Percentiles rank a stretch among this genome's conserved stretches.
Conservation (phyloP, 163 green algal species). For the Botryococcus braunii region DNA sequence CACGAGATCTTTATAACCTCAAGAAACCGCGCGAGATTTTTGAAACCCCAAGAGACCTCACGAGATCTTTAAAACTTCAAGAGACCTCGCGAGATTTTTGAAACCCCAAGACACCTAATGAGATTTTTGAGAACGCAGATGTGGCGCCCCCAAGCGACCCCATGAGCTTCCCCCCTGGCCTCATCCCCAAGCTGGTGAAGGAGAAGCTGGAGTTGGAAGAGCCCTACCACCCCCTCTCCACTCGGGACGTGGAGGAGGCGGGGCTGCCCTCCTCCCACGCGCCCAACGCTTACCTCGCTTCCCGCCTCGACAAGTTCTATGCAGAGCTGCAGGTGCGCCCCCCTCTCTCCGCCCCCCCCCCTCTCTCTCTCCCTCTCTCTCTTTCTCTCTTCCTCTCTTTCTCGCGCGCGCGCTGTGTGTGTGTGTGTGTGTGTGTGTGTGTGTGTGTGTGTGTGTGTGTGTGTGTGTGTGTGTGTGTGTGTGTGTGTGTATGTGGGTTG, state of each 20-base stretch:
- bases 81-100: too few relatives aligned
- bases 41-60: too few relatives aligned
- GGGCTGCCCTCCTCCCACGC: constrained; percentile 38
- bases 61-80: too few relatives aligned
- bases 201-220: constrained; percentile 41
- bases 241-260: constrained; percentile 46
- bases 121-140: constrained; percentile 12
- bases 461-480: not conserved
- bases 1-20: too few relatives aligned
- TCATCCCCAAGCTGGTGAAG: constrained; percentile 31
- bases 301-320: constrained; percentile 66
- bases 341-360: not conserved
- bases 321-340: constrained; percentile 34
- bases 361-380: not conserved
- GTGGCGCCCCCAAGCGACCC: constrained; percentile 16
- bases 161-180: constrained; percentile 40
- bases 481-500: too few relatives aligned
- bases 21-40: too few relatives aligned
- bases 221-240: constrained; percentile 58
- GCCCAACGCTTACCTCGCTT: constrained; percentile 61
- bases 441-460: not conserved
- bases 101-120: too few relatives aligned
- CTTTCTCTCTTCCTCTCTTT: not conserved
- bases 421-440: not conserved
- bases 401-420: not conserved